Evolutionary conservation across 306 rosid genomes (phyloP).

Genomic region (Leucaena leucocephala): DNA sequence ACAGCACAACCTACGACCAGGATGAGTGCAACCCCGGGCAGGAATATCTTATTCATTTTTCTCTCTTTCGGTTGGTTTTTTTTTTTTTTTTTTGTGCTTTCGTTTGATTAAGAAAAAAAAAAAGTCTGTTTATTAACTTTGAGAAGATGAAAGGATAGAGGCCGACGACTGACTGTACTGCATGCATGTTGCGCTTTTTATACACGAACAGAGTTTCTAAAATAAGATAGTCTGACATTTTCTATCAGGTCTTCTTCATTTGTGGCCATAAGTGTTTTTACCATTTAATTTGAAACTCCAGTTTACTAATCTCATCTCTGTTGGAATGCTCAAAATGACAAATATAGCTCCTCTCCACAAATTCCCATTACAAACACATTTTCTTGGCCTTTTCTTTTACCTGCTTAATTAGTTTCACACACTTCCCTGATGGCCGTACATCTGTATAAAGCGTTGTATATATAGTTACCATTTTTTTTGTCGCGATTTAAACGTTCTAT

Average conservation of each 20-base stretch:
- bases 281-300: not conserved
- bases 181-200: not conserved
- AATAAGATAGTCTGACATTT: not conserved
- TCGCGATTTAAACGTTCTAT: too few species aligned
- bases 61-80: not conserved
- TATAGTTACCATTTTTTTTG: too few species aligned
- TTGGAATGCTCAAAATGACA: not conserved
- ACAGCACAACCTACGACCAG: slow-evolving; percentile 50
- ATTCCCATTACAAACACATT: not conserved
- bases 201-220: not conserved
- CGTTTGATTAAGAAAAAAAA: not conserved
- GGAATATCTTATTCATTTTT: slow-evolving; percentile 37
- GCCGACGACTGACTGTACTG: not conserved
- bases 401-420: not conserved
- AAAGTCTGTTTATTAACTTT: not conserved
- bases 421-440: not conserved
- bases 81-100: not conserved
- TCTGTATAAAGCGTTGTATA: too few species aligned
- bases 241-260: not conserved
- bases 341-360: not conserved
- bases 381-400: not conserved
- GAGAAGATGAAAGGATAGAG: not conserved
- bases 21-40: slow-evolving; percentile 45
- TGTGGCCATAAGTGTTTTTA: not conserved
- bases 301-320: not conserved